Evolutionary conservation across 1,139 yeast species (phyloP).

Genomic region (Nakaseomyces delphensis): DNA sequence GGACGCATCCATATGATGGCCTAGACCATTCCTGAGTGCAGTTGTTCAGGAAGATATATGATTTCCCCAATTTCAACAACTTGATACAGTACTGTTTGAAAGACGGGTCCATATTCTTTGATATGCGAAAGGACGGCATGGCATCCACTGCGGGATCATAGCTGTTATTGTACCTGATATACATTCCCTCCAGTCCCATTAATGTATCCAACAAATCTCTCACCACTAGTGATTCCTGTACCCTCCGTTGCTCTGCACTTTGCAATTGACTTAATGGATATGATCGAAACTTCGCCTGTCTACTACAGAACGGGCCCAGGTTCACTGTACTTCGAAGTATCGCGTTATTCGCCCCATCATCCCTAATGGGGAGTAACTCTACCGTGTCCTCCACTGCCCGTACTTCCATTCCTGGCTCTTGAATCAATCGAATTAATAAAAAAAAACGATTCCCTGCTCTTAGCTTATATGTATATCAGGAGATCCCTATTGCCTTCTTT

Average conservation of each 20-base stretch:
- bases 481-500: too few species aligned
- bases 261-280: constrained; percentile 33
- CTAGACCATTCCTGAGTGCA: constrained; percentile 51
- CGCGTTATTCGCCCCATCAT: constrained; percentile 7
- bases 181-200: constrained; percentile 72
- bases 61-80: constrained; percentile 54
- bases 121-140: constrained; percentile 60
- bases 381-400: constrained; percentile 14
- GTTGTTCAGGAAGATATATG: constrained; percentile 45
- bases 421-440: background rate
- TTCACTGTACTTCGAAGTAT: constrained; percentile 26
- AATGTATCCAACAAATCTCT: constrained; percentile 63
- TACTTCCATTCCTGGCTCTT: constrained; percentile 10
- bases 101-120: constrained; percentile 65
- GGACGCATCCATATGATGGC: constrained; percentile 56
- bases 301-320: constrained; percentile 30
- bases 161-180: constrained; percentile 57
- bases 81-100: constrained; percentile 63
- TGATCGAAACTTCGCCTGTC: constrained; percentile 34
- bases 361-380: constrained; percentile 6
- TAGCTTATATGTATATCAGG: too few species aligned
- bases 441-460: background rate
- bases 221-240: constrained; percentile 66
- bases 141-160: constrained; percentile 38
- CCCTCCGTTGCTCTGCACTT: constrained; percentile 34